Evolutionary conservation across 1,284 basidiomycete genomes (phyloP).

Genomic region (Hemileia vastatrix): DNA sequence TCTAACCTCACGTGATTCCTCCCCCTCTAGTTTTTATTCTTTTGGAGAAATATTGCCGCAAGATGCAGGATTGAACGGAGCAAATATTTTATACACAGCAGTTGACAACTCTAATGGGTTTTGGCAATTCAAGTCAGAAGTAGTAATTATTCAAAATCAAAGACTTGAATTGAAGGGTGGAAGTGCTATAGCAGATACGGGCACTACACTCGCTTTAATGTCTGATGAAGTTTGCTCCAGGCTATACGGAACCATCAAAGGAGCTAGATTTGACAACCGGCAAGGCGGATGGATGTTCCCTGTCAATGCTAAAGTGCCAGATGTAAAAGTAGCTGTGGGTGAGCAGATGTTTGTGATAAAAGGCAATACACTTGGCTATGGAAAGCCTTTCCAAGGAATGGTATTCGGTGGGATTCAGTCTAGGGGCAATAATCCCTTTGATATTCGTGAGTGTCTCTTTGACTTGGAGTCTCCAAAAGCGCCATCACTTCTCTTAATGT

Average conservation of each 20-base stretch:
- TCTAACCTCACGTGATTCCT: constrained; percentile 42
- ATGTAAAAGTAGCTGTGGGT: constrained; percentile 45
- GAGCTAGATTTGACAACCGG: constrained; percentile 42
- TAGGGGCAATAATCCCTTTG: constrained; percentile 45
- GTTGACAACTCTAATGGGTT: constrained; percentile 30
- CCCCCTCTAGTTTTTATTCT: constrained; percentile 45
- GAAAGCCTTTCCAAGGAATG: constrained; percentile 36
- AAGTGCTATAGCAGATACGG: constrained; percentile 48
- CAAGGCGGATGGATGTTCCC: constrained; percentile 47
- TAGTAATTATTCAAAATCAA: constrained; percentile 36
- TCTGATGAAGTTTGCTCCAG: constrained; percentile 40
- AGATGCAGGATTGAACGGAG: constrained; percentile 19
- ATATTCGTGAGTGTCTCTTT: constrained; percentile 46
- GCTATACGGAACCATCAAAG: constrained; percentile 42
- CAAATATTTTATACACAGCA: constrained; percentile 22
- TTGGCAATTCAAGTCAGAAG: constrained; percentile 15
- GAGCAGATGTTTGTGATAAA: constrained; percentile 35
- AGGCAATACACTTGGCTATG: constrained; percentile 22
- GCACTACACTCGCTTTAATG: constrained; percentile 46
- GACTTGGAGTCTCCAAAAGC: not conserved
- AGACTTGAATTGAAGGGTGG: constrained; percentile 36
- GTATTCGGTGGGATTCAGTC: constrained; percentile 47
- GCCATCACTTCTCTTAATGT: too few species aligned
- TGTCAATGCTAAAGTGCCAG: constrained; percentile 40
- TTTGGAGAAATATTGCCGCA: constrained; percentile 41